These are phyloP conservation scores for Diaporthe citri DNA, from an alignment of 2,329 filamentous ascomycete genomes.

Conservation along the genomic window DNA sequence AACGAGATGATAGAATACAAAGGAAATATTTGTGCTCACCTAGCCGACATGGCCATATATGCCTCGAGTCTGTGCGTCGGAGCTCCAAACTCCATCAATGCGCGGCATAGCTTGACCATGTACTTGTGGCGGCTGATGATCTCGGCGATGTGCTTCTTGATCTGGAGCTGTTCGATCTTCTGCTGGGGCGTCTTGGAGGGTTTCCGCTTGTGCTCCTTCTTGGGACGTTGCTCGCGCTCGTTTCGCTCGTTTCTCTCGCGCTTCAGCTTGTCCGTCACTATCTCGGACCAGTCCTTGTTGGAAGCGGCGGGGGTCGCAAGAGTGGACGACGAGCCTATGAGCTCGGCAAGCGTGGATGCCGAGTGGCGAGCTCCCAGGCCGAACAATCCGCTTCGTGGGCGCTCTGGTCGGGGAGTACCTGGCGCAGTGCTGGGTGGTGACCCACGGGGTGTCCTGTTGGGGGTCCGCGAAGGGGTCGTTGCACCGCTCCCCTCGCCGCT, in stretches of 20 bases:
- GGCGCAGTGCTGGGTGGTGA: slow-evolving; percentile 56
- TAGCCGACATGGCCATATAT: slow-evolving; percentile 88
- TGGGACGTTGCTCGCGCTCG: slow-evolving; percentile 36
- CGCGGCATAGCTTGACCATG: slow-evolving; percentile 84
- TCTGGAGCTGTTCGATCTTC: slow-evolving; percentile 53
- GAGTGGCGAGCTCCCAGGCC: slow-evolving; percentile 59
- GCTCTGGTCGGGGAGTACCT: slow-evolving; percentile 47
- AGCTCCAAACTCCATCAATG: slow-evolving; percentile 90
- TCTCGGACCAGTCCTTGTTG: slow-evolving; percentile 54
- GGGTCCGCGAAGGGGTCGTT: slow-evolving; percentile 58
- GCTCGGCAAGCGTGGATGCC: slow-evolving; percentile 61
- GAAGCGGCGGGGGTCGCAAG: slow-evolving; percentile 61
- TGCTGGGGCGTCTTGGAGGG: slow-evolving; percentile 35
- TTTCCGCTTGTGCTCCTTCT: slow-evolving; percentile 43
- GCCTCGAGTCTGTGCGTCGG: slow-evolving; percentile 93
- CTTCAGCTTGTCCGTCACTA: slow-evolving; percentile 48
- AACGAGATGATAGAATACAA: not conserved
- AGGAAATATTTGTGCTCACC: not conserved
- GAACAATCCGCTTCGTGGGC: slow-evolving; percentile 51
- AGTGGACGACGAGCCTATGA: slow-evolving; percentile 67
- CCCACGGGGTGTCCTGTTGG: slow-evolving; percentile 55
- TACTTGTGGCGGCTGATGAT: slow-evolving; percentile 86
- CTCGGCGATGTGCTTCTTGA: slow-evolving; percentile 71
- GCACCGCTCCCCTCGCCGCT: slow-evolving; percentile 53
- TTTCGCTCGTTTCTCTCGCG: slow-evolving; percentile 43